Evolutionary conservation across 805 yeast genomes (phyloP), one percentile per base, ranked within the genome.

Genomic region (Gaillardinia entomophila): DNA sequence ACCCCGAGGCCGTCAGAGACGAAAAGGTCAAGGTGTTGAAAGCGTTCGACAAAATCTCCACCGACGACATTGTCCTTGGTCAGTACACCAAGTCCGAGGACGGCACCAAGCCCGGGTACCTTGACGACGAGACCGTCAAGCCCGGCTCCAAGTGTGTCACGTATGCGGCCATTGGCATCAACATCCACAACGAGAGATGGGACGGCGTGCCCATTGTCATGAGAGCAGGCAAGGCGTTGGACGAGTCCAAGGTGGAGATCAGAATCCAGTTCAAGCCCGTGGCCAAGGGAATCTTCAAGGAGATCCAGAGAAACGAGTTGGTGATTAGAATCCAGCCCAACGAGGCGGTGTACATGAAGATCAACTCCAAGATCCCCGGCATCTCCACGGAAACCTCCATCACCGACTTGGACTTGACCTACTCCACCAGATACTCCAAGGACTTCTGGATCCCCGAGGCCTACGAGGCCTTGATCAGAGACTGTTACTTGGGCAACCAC

Each of bases 171-270:
- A 54, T 92, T 37, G 75, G 80, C 15, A 54, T 90, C 40, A 67
- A 79, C 43, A 84, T 92, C 58, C 71, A 79, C 51, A 92, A 89
- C 60, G 97, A 92, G 63, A 79, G 97, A 55, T 92, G 98, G 98
- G 92, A 84, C 42, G 97, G 97, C 51, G 97, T 92, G 28, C 98
- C 98, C 34, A 77, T 92, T 53, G 81, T 92, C 33, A 70, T 92
- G 70, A 77, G 96, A 66, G 98, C 97, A 12, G 98, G 98, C 53
- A 92, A 92, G 66, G 96, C 97, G n/a, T 68, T 92, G 39, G 87
- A 90, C 58, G 89, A 82, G 52, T 83, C 90, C 38, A 88, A 88
- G 71, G 98, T 92, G 31, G 98, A 92, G 68, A 82, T 92, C 42
- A 77, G 97, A 60, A 68, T 92, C 40, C 97, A 92, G 69, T 90